phyloP scores from a whole-genome alignment of 257 asterid genomes.

The Primulina huaijiensis region DNA sequence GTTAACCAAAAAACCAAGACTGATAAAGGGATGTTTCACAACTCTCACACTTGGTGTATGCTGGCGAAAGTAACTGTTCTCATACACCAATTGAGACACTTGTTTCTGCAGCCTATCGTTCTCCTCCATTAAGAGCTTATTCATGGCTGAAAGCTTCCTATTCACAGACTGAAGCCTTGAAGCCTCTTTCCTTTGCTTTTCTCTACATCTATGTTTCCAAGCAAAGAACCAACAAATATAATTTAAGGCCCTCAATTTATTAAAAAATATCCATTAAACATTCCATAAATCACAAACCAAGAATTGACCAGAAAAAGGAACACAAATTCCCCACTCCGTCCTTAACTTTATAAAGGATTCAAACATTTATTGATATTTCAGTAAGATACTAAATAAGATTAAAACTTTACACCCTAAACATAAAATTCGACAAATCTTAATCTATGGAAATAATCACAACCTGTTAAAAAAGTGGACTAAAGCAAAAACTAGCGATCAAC shows the following conservation, averaged over 20 bases:
- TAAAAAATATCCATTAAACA: background rate
- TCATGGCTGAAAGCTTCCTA: slow-evolving; percentile 90
- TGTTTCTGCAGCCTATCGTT: slow-evolving; percentile 90
- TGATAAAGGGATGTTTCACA: background rate
- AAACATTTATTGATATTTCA: background rate
- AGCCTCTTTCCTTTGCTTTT: slow-evolving; percentile 88
- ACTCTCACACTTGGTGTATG: slow-evolving; percentile 54
- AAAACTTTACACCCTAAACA: background rate
- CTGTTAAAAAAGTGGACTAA: background rate
- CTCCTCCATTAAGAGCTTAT: slow-evolving; percentile 87
- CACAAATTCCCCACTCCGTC: background rate
- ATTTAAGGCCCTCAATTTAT: slow-evolving; percentile 1
- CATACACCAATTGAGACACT: slow-evolving; percentile 79
- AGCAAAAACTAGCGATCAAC: background rate
- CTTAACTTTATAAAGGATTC: background rate
- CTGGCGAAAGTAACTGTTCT: slow-evolving; percentile 78
- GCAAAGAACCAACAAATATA: slow-evolving; percentile 6
- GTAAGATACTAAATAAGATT: background rate
- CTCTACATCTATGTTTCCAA: slow-evolving; percentile 66
- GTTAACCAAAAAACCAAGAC: background rate
- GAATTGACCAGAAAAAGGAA: background rate
- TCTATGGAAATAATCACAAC: background rate
- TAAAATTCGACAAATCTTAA: background rate
- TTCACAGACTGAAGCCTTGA: slow-evolving; percentile 80
- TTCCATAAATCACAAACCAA: slow-evolving; percentile 3